Base-by-base conservation (phyloP, 306 rosid genomes). In the Psophocarpus tetragonolobus region DNA sequence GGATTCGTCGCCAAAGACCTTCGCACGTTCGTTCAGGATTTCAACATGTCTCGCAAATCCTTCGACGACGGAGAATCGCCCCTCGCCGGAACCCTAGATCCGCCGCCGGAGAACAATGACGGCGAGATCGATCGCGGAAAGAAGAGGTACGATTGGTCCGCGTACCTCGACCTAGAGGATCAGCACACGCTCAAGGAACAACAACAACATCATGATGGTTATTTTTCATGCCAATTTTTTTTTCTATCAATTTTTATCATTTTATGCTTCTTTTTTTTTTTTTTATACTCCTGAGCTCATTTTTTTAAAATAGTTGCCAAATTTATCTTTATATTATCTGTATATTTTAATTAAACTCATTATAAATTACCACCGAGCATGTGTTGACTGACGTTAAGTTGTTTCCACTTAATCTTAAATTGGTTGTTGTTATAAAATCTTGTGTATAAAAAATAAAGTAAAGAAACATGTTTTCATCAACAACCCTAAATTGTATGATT, bases 21-120 rank as follows among this genome's bases (percentile, higher is more conserved):
- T 38, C 96, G 97, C 14, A 41, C 48, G 32, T 92, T 95, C 68
- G 97, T 91, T 56, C 98, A 95, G 91, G 75, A 69, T 64, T 91
- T 91, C 96, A 95, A 95, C 72, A 88, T 89, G 91, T 84, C 92
- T 11, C 88, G 92, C 41, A 86, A 89, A 1, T 72, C 67, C 10
- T 23, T 73, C 26, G 88, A 89, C 1, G 84, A 82, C 10, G 82
- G 79, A 68, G 83, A 77, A 26, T 58, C 47, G 27, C 72, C 26
- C 8, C 53, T 15, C 15, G 68, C 74, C 5, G 78, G 38, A 84
- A 70, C 90, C 72, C 84, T 48, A 66, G 79, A 3, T 27, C 82
- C 75, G 9, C 1, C 18, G 1, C 38, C 7, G 13, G 76, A 58
- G 30, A 54, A 4, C 6, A 6, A 3, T 1, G 29, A 45, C 0